Conservation (phyloP, 148 eudicot genomes). For the Vaccinium myrtillus region DNA sequence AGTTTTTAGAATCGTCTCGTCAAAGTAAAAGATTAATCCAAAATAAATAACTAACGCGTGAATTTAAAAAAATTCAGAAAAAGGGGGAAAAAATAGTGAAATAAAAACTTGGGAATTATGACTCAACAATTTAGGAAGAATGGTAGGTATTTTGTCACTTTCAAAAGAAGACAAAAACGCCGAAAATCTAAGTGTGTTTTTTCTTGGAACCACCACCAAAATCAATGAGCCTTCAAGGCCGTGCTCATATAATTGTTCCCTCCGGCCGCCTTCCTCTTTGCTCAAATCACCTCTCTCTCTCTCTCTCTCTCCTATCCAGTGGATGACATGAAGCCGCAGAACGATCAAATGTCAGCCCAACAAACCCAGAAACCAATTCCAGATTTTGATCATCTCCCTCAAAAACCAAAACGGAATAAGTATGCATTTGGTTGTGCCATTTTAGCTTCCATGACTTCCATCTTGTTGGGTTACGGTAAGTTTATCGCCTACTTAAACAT, state of each 20-base stretch:
- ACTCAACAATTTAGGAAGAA: no score
- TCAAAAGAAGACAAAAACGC: no score
- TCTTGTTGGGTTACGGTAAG: slow-evolving; percentile 54
- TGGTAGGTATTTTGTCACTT: no score
- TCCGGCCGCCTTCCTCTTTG: not conserved
- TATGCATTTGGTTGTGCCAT: slow-evolving; percentile 47
- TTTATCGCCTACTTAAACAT: not conserved
- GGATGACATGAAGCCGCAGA: not conserved
- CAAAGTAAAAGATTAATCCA: no score
- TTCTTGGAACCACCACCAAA: no score
- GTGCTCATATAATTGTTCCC: not conserved
- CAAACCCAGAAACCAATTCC: not conserved
- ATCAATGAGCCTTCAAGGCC: not conserved
- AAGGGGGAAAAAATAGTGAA: no score
- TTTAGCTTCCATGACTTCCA: slow-evolving; percentile 51
- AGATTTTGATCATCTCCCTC: slow-evolving; percentile 28
- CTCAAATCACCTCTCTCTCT: not conserved
- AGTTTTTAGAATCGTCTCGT: no score
- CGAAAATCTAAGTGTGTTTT: no score
- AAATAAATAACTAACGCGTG: no score
- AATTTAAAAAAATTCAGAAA: no score
- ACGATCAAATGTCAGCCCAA: not conserved
- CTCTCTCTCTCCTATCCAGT: no score
- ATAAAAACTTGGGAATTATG: no score
- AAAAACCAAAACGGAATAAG: slow-evolving; percentile 43